Percentiles rank a stretch among this genome's conserved stretches.
Conservation (phyloP, 208 protist species). For the Trichomonas tenax region DNA sequence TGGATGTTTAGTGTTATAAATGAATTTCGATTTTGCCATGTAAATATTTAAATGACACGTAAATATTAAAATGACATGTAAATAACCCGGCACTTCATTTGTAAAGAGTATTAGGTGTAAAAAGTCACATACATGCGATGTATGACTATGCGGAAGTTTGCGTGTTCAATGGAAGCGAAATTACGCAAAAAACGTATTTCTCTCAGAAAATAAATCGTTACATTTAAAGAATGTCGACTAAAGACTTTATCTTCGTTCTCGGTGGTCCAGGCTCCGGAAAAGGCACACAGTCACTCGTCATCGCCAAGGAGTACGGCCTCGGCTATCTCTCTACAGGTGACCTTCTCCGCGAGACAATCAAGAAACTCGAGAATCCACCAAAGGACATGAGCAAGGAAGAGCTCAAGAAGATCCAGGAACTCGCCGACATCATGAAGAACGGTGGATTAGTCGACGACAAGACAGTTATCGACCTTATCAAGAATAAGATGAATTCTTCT, state of each 20-base stretch:
- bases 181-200: too few species aligned
- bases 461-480: slow-evolving; percentile 3
- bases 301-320: slow-evolving; percentile 44
- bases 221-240: background rate
- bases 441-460: slow-evolving; percentile 22
- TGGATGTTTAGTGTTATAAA: too few species aligned
- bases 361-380: slow-evolving; percentile 3
- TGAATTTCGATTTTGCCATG: too few species aligned
- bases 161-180: too few species aligned
- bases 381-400: background rate
- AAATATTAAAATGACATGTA: too few species aligned
- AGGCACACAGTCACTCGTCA: slow-evolving; percentile 46
- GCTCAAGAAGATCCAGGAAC: background rate
- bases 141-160: too few species aligned
- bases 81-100: too few species aligned
- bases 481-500: background rate
- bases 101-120: too few species aligned
- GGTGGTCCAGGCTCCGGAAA: slow-evolving; percentile 50
- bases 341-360: slow-evolving; percentile 44
- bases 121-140: too few species aligned
- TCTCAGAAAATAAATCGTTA: too few species aligned
- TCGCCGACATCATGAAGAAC: background rate
- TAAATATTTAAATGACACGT: too few species aligned
- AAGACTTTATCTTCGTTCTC: slow-evolving; percentile 33
- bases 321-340: slow-evolving; percentile 48